Base-by-base conservation (phyloP, 1,284 basidiomycete species). In the Heterobasidion annosum region DNA sequence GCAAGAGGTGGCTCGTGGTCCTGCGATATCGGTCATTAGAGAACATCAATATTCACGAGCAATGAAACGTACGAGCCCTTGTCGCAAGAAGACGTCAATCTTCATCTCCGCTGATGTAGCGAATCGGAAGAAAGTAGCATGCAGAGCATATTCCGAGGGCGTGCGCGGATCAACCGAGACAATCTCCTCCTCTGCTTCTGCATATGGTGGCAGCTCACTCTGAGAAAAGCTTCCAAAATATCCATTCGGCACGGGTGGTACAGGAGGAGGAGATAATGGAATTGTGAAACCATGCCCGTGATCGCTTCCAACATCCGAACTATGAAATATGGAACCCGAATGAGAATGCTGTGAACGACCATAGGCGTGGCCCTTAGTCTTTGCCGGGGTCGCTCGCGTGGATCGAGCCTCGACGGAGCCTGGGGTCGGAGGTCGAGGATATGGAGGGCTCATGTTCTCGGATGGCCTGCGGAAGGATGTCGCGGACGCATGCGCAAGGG, bases 101-200 rank as follows among this genome's bases (percentile, higher is more conserved):
- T 92, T 91, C 40, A 72, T 71, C 67, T 94, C 90, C 0, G 90
- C 88, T 2, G 80, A 73, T 0, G 85, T 79, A 3, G 88, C 87
- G 63, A 94, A 94, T 6, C 88, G 82, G 52, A 90, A 85, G 67
- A 94, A 93, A 7, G 94, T 79, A 0, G 91, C 88, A 63, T 92
- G 87, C 35, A 95, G 70, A 1, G 92, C 92, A 62, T 89, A 93
- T 61, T 94, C 92, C 0, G 85, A 85, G 0, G 92, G 92, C 10
- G 87, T 91, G 62, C 83, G 84, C 2, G 85, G 84, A 54, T 86
- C 84, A 62, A 81, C 76, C 10, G 77, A 70, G 45, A 85, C 75
- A 58, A 81, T 83, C 59, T 88, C 83, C 19, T 85, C 60, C 45
- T 61, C 83, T 34, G 72, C 63, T 51, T 88, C 85, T 0, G 73